These are phyloP conservation scores for Cytidiella melzeri DNA, from an alignment of 768 basidiomycete genomes.

Conservation along the genomic window DNA sequence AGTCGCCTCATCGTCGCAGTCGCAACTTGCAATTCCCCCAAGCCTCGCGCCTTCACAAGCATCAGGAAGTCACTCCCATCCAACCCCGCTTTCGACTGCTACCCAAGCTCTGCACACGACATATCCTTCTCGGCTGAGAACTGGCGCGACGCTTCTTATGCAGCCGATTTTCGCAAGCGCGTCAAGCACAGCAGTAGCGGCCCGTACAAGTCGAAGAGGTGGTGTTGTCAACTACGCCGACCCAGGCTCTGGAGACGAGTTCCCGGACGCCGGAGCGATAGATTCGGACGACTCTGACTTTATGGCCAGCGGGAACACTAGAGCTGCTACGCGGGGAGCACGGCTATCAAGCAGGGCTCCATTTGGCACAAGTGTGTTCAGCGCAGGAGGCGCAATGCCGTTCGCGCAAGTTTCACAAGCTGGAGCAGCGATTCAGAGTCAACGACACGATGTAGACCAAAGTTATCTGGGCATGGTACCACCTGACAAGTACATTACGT, in stretches of 20 bases:
- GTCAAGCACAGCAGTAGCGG: slow-evolving; percentile 28
- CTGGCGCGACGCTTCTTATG: slow-evolving; percentile 83
- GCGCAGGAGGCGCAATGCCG: slow-evolving; percentile 35
- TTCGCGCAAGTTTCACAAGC: slow-evolving; percentile 28
- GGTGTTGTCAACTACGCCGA: slow-evolving; percentile 84
- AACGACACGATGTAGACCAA: slow-evolving; percentile 67
- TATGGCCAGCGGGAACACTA: slow-evolving; percentile 54
- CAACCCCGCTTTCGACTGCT: slow-evolving; percentile 40
- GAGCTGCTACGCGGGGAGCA: slow-evolving; percentile 41
- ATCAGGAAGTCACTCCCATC: slow-evolving; percentile 17
- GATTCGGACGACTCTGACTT: slow-evolving; percentile 87
- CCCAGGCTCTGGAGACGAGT: slow-evolving; percentile 76
- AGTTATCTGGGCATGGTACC: slow-evolving; percentile 87
- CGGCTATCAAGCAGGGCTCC: slow-evolving; percentile 22
- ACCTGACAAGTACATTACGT: slow-evolving; percentile 69
- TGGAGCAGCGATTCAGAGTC: slow-evolving; percentile 27
- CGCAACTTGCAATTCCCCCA: slow-evolving; percentile 14
- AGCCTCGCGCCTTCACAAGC: background rate
- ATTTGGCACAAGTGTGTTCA: slow-evolving; percentile 44
- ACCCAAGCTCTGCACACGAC: slow-evolving; percentile 75
- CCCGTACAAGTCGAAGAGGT: slow-evolving; percentile 46
- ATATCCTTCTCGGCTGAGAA: slow-evolving; percentile 85
- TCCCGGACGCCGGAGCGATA: slow-evolving; percentile 73
- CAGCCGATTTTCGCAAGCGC: slow-evolving; percentile 65
- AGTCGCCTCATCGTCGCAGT: slow-evolving; percentile 19